These are phyloP conservation scores for Styphnolobium japonicum DNA, from an alignment of 306 rosid genomes.

Conservation along the genomic window DNA sequence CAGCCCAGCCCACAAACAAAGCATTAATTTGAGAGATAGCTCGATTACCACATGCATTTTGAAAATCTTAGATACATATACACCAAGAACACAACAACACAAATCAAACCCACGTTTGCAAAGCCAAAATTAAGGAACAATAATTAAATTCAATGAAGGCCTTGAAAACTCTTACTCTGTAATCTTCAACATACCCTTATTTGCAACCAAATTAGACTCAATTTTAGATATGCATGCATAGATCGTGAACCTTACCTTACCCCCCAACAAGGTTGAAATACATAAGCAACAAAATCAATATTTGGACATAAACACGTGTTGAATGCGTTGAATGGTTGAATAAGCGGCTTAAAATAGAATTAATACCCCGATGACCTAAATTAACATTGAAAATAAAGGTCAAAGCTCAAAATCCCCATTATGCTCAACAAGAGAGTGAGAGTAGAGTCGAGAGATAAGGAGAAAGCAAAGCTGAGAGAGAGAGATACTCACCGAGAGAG, in stretches of 20 bases:
- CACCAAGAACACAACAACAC: not conserved
- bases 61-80: not conserved
- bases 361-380: conserved; percentile 50
- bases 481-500: too few species aligned
- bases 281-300: not conserved
- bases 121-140: not conserved
- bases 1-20: conserved; percentile 76
- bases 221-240: not conserved
- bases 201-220: conserved; percentile 41
- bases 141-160: conserved; percentile 58
- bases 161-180: conserved; percentile 76
- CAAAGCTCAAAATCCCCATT: too few species aligned
- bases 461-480: too few species aligned
- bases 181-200: conserved; percentile 71
- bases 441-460: too few species aligned
- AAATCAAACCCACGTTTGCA: not conserved
- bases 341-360: conserved; percentile 71
- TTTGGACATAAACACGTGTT: not conserved
- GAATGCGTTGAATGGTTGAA: conserved; percentile 65
- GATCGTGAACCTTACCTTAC: not conserved
- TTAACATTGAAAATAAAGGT: too few species aligned
- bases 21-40: conserved; percentile 53
- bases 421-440: too few species aligned
- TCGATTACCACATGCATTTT: conserved; percentile 58
- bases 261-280: not conserved